A percentile compares a stretch with the other conserved stretches of the same genome.
These are phyloP conservation scores for Candida koratica DNA, from an alignment of 805 yeast genomes.

Conservation along the genomic window DNA sequence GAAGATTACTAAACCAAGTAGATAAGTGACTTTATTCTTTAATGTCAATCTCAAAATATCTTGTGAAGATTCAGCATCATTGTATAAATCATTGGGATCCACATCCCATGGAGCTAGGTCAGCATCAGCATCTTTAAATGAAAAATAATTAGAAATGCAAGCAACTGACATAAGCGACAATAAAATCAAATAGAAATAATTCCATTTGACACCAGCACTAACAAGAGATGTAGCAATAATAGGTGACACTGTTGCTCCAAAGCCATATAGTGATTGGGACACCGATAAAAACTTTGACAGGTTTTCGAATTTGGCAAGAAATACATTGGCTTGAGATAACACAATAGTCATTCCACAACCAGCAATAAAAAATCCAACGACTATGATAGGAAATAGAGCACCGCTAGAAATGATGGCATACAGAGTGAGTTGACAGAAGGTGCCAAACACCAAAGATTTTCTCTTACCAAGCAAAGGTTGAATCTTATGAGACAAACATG, in stretches of 20 bases:
- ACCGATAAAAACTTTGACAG: slow-evolving; percentile 57
- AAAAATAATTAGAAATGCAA: slow-evolving; percentile 28
- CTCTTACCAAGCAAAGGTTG: slow-evolving; percentile 40
- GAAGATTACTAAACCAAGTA: slow-evolving; percentile 51
- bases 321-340: slow-evolving; percentile 49
- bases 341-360: slow-evolving; percentile 53
- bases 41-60: slow-evolving; percentile 31
- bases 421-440: slow-evolving; percentile 32
- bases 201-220: slow-evolving; percentile 48
- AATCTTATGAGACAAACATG: slow-evolving; percentile 42
- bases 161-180: slow-evolving; percentile 35
- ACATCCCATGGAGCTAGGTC: slow-evolving; percentile 39
- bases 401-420: slow-evolving; percentile 46
- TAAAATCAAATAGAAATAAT: slow-evolving; percentile 47
- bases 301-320: slow-evolving; percentile 46
- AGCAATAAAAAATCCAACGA: slow-evolving; percentile 50
- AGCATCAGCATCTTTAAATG: slow-evolving; percentile 48
- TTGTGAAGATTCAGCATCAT: slow-evolving; percentile 3
- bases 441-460: slow-evolving; percentile 38
- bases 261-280: slow-evolving; percentile 67
- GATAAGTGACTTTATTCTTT: slow-evolving; percentile 39
- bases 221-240: slow-evolving; percentile 57
- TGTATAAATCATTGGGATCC: slow-evolving; percentile 12
- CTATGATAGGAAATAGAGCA: slow-evolving; percentile 45
- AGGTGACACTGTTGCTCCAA: slow-evolving; percentile 70